phyloP scores from a whole-genome alignment of 2,329 filamentous ascomycete genomes.

The Penicillium sp. region DNA sequence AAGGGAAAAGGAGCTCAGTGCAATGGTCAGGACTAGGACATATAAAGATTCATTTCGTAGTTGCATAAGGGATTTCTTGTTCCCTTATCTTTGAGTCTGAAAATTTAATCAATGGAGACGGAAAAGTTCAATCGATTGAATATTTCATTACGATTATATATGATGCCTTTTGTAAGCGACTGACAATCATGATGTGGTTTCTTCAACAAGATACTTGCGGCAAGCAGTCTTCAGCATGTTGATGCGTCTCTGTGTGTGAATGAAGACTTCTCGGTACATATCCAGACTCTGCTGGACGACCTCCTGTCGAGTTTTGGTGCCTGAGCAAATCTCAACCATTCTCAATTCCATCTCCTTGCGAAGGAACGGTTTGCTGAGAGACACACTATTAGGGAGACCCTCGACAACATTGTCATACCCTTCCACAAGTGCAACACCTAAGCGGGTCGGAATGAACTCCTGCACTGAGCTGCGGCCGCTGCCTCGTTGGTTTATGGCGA shows the following conservation, averaged over 20 bases:
- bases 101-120: not conserved
- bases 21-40: not conserved
- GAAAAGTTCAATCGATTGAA: not conserved
- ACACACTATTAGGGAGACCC: slow-evolving; percentile 62
- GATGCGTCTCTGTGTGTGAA: slow-evolving; percentile 75
- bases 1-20: not conserved
- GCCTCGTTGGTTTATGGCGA: slow-evolving; percentile 60
- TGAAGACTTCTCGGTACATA: slow-evolving; percentile 83
- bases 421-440: slow-evolving; percentile 87
- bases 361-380: slow-evolving; percentile 90
- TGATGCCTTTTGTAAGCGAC: not conserved
- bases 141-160: not conserved
- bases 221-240: slow-evolving; percentile 59
- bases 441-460: slow-evolving; percentile 87
- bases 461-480: slow-evolving; percentile 56
- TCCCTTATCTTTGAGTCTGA: not conserved
- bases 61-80: not conserved
- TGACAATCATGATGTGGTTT: slow-evolving; percentile 20
- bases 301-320: slow-evolving; percentile 67
- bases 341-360: slow-evolving; percentile 96
- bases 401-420: slow-evolving; percentile 94
- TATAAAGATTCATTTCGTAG: not conserved
- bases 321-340: slow-evolving; percentile 96
- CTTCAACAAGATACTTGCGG: slow-evolving; percentile 54
- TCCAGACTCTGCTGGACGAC: slow-evolving; percentile 80